phyloP scores from a whole-genome alignment of 2,329 filamentous ascomycete species.

The Lecanicillium sp. region DNA sequence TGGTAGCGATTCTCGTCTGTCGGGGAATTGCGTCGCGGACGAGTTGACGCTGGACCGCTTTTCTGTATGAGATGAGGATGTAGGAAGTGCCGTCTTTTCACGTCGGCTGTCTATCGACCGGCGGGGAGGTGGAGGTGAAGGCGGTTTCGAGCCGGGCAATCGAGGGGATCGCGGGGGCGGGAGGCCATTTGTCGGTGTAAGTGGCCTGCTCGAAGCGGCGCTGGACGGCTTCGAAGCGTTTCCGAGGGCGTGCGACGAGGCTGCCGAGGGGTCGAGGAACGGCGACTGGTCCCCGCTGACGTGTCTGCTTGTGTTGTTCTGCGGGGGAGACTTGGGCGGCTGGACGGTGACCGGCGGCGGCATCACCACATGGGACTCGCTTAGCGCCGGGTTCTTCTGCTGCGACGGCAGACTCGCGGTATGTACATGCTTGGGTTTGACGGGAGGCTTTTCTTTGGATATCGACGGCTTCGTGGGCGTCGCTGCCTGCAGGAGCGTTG shows the following conservation, averaged over 20 bases:
- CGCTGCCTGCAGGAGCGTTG: slow-evolving; percentile 24
- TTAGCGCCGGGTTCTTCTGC: slow-evolving; percentile 20
- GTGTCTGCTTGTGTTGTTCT: slow-evolving; percentile 32
- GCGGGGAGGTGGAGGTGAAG: slow-evolving; percentile 58
- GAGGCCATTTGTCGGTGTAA: slow-evolving; percentile 42
- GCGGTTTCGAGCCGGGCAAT: slow-evolving; percentile 43
- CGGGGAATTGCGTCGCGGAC: slow-evolving; percentile 38
- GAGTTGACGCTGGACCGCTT: slow-evolving; percentile 23
- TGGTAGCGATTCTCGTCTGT: slow-evolving; percentile 29
- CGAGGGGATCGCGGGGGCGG: slow-evolving; percentile 38
- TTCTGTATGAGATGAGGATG: background rate
- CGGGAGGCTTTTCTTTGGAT: slow-evolving; percentile 30
- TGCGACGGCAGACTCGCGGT: background rate
- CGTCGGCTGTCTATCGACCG: slow-evolving; percentile 54
- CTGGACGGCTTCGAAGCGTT: slow-evolving; percentile 42
- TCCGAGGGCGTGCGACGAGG: slow-evolving; percentile 36
- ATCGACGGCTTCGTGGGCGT: slow-evolving; percentile 25
- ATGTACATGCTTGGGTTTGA: slow-evolving; percentile 31
- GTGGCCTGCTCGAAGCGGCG: slow-evolving; percentile 46
- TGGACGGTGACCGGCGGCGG: slow-evolving; percentile 62
- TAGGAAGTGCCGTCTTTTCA: slow-evolving; percentile 34
- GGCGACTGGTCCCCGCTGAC: slow-evolving; percentile 35
- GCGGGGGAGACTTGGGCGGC: slow-evolving; percentile 64
- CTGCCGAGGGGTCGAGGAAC: slow-evolving; percentile 43
- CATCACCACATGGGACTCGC: slow-evolving; percentile 28